A percentile compares a stretch with the other conserved stretches of the same genome.
These are phyloP conservation scores for Ganoderma sp. DNA, from an alignment of 1,284 basidiomycete genomes.

Conservation along the genomic window DNA sequence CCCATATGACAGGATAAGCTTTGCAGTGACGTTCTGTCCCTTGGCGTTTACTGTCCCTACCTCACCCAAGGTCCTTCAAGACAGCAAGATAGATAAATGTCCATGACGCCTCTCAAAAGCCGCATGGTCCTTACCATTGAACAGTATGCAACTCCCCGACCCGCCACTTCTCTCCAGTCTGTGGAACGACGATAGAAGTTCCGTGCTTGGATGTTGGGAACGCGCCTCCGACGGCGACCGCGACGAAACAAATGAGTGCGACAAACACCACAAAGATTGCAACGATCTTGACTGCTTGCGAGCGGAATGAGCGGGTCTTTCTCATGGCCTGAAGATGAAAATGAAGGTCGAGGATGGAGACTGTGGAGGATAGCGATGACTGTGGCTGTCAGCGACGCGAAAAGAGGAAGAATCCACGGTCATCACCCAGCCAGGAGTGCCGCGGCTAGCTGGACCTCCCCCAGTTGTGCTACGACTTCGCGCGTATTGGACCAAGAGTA, in stretches of 20 bases:
- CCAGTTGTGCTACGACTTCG: constrained; percentile 5
- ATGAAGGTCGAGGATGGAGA: background rate
- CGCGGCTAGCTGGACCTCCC: background rate
- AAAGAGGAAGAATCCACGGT: background rate
- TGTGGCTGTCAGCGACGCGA: background rate
- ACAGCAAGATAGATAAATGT: background rate
- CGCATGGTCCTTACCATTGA: constrained; percentile 23
- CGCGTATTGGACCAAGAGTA: background rate
- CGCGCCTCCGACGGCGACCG: constrained; percentile 24
- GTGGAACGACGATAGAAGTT: constrained; percentile 24
- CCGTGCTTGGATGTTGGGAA: constrained; percentile 25
- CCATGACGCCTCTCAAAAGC: background rate
- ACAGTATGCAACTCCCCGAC: constrained; percentile 30
- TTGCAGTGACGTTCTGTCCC: constrained; percentile 23
- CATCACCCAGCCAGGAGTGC: background rate
- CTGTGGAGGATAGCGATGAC: background rate
- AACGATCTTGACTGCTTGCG: constrained; percentile 15
- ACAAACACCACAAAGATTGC: constrained; percentile 12
- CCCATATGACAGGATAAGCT: constrained; percentile 23
- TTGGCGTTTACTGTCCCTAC: constrained; percentile 23
- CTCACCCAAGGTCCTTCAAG: constrained; percentile 20
- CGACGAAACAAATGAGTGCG: constrained; percentile 21
- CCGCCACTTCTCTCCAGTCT: constrained; percentile 26
- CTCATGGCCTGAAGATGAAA: constrained; percentile 15
- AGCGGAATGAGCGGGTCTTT: constrained; percentile 11